These are phyloP conservation scores for Waltergamsia citrina DNA, from an alignment of 2,329 filamentous ascomycete genomes.

Conservation along the genomic window DNA sequence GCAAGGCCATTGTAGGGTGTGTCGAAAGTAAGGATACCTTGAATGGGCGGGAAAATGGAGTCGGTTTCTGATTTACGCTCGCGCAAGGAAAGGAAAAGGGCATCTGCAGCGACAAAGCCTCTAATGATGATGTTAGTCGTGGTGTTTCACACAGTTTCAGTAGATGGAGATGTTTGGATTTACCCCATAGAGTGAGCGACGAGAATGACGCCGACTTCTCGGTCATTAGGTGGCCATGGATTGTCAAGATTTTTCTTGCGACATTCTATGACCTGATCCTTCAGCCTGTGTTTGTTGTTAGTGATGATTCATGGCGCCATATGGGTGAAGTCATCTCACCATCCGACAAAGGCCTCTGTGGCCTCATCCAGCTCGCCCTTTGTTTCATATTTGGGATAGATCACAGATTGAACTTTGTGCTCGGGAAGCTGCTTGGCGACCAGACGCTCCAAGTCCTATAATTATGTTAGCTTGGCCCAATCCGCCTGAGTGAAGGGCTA, in stretches of 20 bases:
- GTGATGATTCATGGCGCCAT: not conserved
- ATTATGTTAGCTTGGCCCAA: not conserved
- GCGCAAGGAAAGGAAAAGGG: slow-evolving; percentile 61
- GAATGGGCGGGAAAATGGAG: slow-evolving; percentile 70
- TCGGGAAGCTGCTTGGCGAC: slow-evolving; percentile 50
- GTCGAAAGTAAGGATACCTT: slow-evolving; percentile 74
- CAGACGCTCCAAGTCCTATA: slow-evolving; percentile 45
- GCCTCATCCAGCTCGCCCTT: slow-evolving; percentile 52
- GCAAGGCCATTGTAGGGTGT: slow-evolving; percentile 69
- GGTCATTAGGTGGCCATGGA: slow-evolving; percentile 69
- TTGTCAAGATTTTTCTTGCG: slow-evolving; percentile 59
- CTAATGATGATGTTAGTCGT: too few species aligned
- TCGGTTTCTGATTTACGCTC: slow-evolving; percentile 39
- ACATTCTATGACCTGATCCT: slow-evolving; percentile 71
- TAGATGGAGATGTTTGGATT: too few species aligned
- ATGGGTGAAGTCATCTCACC: slow-evolving; percentile 19
- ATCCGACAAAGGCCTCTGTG: slow-evolving; percentile 33
- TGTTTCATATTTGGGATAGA: slow-evolving; percentile 67
- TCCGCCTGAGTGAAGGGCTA: not conserved
- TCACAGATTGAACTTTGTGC: slow-evolving; percentile 48
- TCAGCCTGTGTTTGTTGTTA: slow-evolving; percentile 46
- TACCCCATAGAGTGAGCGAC: slow-evolving; percentile 76
- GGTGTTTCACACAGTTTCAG: too few species aligned
- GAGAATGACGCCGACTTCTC: slow-evolving; percentile 70
- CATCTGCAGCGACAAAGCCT: slow-evolving; percentile 77